These are phyloP conservation scores for Sphagnum magellanicum DNA, from an alignment of 228 moss, liverwort and hornwort species.

Conservation along the genomic window DNA sequence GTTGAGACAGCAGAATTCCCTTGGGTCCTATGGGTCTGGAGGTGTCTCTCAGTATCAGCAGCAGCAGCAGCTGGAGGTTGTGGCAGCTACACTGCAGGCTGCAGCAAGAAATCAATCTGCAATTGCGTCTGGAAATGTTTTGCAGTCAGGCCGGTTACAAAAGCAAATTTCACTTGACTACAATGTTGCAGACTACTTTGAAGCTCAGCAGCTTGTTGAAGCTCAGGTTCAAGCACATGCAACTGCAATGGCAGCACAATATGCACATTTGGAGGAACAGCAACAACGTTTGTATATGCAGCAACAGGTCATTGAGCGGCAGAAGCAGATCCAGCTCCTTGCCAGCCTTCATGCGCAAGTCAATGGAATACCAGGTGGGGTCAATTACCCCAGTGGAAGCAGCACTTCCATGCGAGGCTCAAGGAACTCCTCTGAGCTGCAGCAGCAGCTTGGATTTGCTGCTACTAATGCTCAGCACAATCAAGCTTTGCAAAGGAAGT, in stretches of 20 bases:
- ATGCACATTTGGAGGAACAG: conserved; percentile 45
- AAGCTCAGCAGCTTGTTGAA: conserved; percentile 38
- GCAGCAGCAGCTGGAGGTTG: conserved; percentile 27
- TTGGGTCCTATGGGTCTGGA: conserved; percentile 21
- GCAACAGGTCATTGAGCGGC: conserved; percentile 53
- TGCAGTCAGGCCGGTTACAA: conserved; percentile 34
- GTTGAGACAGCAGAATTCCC: conserved; percentile 43
- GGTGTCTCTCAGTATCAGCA: conserved; percentile 31
- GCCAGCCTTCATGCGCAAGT: conserved; percentile 47
- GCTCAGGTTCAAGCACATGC: conserved; percentile 52
- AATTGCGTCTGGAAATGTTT: conserved; percentile 32
- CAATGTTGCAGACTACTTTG: conserved; percentile 39
- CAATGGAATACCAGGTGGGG: conserved; percentile 9
- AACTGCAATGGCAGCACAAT: conserved; percentile 31
- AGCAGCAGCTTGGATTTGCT: neutral
- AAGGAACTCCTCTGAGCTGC: neutral
- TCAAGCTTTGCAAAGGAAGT: conserved; percentile 29
- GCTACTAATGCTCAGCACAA: neutral
- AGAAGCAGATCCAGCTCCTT: conserved; percentile 52
- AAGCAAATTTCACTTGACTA: conserved; percentile 50
- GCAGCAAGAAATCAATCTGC: conserved; percentile 42
- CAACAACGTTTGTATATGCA: conserved; percentile 37
- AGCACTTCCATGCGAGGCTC: conserved; percentile 35
- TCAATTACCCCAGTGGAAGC: conserved; percentile 40
- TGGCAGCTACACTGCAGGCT: conserved; percentile 42